Evolutionary conservation across 805 yeast genomes (phyloP), one percentile per base, ranked within the genome.

Genomic region (Candida schatavii): DNA sequence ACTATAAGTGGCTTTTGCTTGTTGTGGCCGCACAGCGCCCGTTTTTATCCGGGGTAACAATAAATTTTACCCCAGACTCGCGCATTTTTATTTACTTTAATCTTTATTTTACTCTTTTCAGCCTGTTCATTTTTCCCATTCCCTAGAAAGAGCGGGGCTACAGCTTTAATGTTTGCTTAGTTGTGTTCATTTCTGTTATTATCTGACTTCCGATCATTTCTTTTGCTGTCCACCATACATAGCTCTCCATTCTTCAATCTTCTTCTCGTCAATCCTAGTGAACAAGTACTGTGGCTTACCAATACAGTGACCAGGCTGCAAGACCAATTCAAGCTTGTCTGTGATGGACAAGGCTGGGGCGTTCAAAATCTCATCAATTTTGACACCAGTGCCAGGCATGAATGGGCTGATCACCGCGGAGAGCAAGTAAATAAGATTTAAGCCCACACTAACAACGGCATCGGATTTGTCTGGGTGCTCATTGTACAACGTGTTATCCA

Each of bases 221-320:
- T 55, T 64, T 57, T 84, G 83, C 52, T 80, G 73, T 35, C 97
- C 98, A 46, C 97, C 96, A 58, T 85, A 93, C 63, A 78, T 76
- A 41, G 70, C 66, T 71, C 95, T 84, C 95, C 97, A 88, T 56
- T 80, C 85, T 7, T 80, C 93, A 47, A 90, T 75, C 73, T 85
- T 84, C 69, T 81, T 81, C 57, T 87, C 95, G 51, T 91, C 98
- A 53, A 93, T 93, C 70, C 97, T 82, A 58, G 75, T 78, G 77
- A 93, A 93, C 68, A 93, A 74, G 68, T 93, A 89, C 69, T 88
- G 87, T 14, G 98, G 91, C 61, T 87, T 83, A 47, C 88, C 91
- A 48, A 93, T 85, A 66, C 84, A 80, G 65, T 93, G 99, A 27
- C 95, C 97, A 27, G 77, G 78, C 53, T 73, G 68, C 50, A 93